Percentiles rank a stretch among this genome's conserved stretches.
phyloP scores from a whole-genome alignment of 2,329 filamentous ascomycete species.

The Hymenoscyphus infarciens region DNA sequence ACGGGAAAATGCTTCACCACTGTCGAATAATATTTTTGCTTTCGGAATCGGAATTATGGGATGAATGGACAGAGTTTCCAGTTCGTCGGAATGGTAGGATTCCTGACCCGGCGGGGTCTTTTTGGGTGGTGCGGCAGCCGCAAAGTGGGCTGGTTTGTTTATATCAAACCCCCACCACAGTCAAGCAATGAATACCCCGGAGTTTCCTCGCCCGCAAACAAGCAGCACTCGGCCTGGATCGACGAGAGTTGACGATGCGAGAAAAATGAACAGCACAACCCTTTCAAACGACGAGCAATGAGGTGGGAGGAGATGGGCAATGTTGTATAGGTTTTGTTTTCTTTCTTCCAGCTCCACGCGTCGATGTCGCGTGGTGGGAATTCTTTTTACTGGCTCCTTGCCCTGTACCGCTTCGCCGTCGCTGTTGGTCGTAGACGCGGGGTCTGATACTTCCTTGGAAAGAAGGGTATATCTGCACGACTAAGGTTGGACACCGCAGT shows the following conservation, averaged over 20 bases:
- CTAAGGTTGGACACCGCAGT: conserved; percentile 17
- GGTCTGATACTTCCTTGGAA: conserved; percentile 19
- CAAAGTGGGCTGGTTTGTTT: conserved; percentile 20
- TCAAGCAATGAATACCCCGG: conserved; percentile 5
- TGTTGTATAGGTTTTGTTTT: conserved; percentile 11
- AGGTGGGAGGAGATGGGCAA: not conserved
- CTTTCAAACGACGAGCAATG: conserved; percentile 11
- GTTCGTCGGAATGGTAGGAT: conserved; percentile 12
- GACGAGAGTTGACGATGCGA: conserved; percentile 2
- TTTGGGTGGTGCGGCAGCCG: conserved; percentile 10
- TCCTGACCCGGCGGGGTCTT: conserved; percentile 14
- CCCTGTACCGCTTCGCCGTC: conserved; percentile 1
- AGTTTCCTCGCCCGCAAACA: conserved; percentile 5
- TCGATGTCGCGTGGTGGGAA: conserved; percentile 19
- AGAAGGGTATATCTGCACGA: conserved; percentile 14
- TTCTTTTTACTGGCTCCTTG: conserved; percentile 10
- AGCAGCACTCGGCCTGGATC: conserved; percentile 8
- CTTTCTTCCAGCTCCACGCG: conserved; percentile 9
- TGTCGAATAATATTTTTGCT: conserved; percentile 14
- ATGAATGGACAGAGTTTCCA: conserved; percentile 7
- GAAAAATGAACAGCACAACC: not conserved
- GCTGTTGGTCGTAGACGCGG: conserved; percentile 8
- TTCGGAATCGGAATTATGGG: conserved; percentile 6
- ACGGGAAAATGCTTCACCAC: conserved; percentile 9
- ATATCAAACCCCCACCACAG: conserved; percentile 21